Evolutionary conservation across 1,284 basidiomycete species (phyloP), one percentile per base, ranked within the genome.

Genomic region (Sporisorium sorghi): DNA sequence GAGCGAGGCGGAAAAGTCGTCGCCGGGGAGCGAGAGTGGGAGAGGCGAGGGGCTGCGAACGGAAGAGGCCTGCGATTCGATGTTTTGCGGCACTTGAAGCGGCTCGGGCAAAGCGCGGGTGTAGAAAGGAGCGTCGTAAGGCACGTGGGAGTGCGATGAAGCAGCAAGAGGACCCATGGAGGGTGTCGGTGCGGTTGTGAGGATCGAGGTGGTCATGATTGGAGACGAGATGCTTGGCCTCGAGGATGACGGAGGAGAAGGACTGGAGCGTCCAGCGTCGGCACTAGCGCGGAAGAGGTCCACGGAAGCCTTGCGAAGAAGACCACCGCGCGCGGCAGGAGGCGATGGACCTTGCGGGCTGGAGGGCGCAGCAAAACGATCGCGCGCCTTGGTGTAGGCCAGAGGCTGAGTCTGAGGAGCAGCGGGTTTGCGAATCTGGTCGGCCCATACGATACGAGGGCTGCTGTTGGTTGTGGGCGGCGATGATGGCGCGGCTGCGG

Each of bases 361-460:
- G 4, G 26, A 4, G 14, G 63, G 55, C 19, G 44, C 56, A 4
- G 64, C 70, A 5, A 63, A 48, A 42, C 70, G 70, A 30, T 73
- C 70, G 23, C 70, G 54, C 5, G 47, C 59, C 50, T 73, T 73
- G 5, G 64, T 73, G 26, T 73, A 73, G 24, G 48, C 35, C 15
- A 67, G 48, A 21, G 70, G 52, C 23, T 61, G 58, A 24, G 58
- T 35, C 12, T 60, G 50, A 32, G 70, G 64, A 21, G 59, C n/a
- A 21, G 59, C n/a, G 5, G 63, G 15, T 39, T 68, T 61, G 52
- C 55, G 58, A 23, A 70, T 54, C 48, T 74, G 67, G 40, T 70
- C 67, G 10, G 72, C 66, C 72, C 72, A 74, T 10, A 54, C 56
- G 47, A 74, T 65, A 40, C 71, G 64, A 17, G 58, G 30, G 17